Conservation (phyloP, 1,284 basidiomycete genomes). For the Chalciporus sp. region DNA sequence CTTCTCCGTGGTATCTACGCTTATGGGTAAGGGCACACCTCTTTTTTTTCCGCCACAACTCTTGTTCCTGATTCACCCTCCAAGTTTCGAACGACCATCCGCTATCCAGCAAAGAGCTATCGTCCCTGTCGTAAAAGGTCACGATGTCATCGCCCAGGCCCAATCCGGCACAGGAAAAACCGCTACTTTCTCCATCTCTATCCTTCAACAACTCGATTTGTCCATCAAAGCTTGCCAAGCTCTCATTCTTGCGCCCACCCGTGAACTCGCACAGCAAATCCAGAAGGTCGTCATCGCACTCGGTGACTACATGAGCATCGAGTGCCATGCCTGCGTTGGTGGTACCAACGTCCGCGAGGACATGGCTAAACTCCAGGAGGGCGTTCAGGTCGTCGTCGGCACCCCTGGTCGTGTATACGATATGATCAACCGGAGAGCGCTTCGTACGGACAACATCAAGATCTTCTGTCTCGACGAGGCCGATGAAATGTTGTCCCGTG, state of each 20-base stretch:
- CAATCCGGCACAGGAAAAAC: conserved; percentile 99
- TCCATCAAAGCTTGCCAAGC: conserved; percentile 96
- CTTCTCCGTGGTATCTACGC: conserved; percentile 97
- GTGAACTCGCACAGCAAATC: conserved; percentile 96
- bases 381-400: conserved; percentile 96
- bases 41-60: conserved; percentile 39
- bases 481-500: conserved; percentile 96
- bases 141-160: conserved; percentile 98
- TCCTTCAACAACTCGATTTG: conserved; percentile 95
- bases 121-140: conserved; percentile 90
- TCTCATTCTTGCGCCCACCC: conserved; percentile 92
- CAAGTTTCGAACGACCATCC: conserved; percentile 97
- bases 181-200: conserved; percentile 95
- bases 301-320: conserved; percentile 99
- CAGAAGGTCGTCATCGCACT: conserved; percentile 98
- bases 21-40: conserved; percentile 73
- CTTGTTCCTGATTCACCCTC: conserved; percentile 1
- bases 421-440: conserved; percentile 95
- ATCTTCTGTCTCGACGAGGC: conserved; percentile 99
- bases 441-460: conserved; percentile 98
- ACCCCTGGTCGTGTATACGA: conserved; percentile 99
- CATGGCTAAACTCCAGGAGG: conserved; percentile 97
- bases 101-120: conserved; percentile 99
- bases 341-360: conserved; percentile 98
- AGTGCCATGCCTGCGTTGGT: conserved; percentile 98